phyloP scores from a whole-genome alignment of 768 basidiomycete species.

The Leccinellum albellum region DNA sequence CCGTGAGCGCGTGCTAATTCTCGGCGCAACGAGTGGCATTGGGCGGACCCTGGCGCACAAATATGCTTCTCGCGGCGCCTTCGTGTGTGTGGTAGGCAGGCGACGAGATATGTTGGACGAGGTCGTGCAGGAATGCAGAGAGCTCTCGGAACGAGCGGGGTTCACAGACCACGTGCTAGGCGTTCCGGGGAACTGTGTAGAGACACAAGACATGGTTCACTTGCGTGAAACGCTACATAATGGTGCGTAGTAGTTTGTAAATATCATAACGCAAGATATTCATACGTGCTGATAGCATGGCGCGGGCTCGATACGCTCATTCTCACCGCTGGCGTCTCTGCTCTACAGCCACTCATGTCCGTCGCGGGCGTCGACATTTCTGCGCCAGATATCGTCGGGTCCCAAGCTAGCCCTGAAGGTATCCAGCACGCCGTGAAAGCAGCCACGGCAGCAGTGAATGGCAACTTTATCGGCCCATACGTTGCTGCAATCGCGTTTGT shows the following conservation, averaged over 20 bases:
- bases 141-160: slow-evolving; percentile 15
- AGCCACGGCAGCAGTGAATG: slow-evolving; percentile 50
- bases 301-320: slow-evolving; percentile 78
- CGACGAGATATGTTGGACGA: slow-evolving; percentile 49
- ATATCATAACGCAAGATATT: neutral
- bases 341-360: slow-evolving; percentile 70
- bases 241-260: slow-evolving; percentile 36
- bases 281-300: slow-evolving; percentile 53
- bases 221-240: slow-evolving; percentile 50
- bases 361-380: slow-evolving; percentile 54
- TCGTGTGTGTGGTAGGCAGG: slow-evolving; percentile 71
- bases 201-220: slow-evolving; percentile 61
- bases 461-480: slow-evolving; percentile 71
- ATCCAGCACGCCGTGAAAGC: slow-evolving; percentile 57
- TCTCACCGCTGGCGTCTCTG: slow-evolving; percentile 80
- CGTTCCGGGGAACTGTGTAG: slow-evolving; percentile 59
- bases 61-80: slow-evolving; percentile 74
- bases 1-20: slow-evolving; percentile 69
- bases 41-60: slow-evolving; percentile 65
- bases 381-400: slow-evolving; percentile 26
- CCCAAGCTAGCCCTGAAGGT: slow-evolving; percentile 48
- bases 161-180: slow-evolving; percentile 40
- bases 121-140: slow-evolving; percentile 59
- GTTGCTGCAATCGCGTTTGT: slow-evolving; percentile 71
- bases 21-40: slow-evolving; percentile 84